Percentiles rank a stretch among this genome's conserved stretches.
These are phyloP conservation scores for Penicillium egyptiacum DNA, from an alignment of 495 filamentous ascomycete genomes.

Conservation along the genomic window DNA sequence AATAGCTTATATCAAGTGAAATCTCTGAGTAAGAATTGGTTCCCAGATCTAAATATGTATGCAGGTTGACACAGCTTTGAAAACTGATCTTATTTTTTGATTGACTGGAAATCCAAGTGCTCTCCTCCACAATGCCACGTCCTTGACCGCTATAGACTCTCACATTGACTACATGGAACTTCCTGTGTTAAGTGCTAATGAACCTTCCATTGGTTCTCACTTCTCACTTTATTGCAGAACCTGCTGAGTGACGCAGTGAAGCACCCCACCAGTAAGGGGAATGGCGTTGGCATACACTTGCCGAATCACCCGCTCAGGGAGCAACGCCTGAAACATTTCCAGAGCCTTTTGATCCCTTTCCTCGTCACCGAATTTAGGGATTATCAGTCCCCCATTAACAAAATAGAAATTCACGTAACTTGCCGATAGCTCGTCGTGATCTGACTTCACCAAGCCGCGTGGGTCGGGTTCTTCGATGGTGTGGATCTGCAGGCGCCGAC, in stretches of 20 bases:
- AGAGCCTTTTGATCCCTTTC: constrained; percentile 20
- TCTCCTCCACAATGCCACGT: not conserved
- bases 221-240: constrained; percentile 8
- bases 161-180: too few species aligned
- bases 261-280: constrained; percentile 29
- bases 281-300: constrained; percentile 29
- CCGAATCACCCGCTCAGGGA: constrained; percentile 23
- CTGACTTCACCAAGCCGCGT: constrained; percentile 14
- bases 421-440: constrained; percentile 23
- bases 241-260: constrained; percentile 34
- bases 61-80: not conserved
- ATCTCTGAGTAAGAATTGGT: not conserved
- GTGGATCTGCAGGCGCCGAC: constrained; percentile 26
- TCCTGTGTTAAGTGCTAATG: too few species aligned
- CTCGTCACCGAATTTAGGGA: constrained; percentile 29
- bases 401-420: constrained; percentile 35
- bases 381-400: constrained; percentile 28
- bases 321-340: constrained; percentile 20
- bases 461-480: constrained; percentile 25
- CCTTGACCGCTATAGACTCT: too few species aligned
- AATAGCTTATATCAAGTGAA: not conserved
- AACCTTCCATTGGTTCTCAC: constrained; percentile 1
- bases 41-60: not conserved
- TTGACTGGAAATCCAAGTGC: not conserved
- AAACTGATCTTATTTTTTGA: not conserved